Base-by-base conservation (phyloP, 257 asterid species). In the Forsythia suspensa region DNA sequence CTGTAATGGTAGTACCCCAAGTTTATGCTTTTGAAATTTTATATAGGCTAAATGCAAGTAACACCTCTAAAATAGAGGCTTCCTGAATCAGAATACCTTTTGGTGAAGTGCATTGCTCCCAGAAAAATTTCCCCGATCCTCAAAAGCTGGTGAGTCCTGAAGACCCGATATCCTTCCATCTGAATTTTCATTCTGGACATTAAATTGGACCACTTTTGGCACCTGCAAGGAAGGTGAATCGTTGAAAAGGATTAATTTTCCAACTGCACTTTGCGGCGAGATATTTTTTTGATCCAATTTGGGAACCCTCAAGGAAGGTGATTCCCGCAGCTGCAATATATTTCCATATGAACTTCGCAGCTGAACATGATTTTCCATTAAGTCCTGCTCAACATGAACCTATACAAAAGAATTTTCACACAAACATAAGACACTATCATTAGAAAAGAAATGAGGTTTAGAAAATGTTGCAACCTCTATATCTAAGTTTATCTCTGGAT, bases 381-480 rank as follows among this genome's bases (percentile, higher is more conserved):
- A 3, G 5, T 18, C 46, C 69, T 72, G 74, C 80, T 81, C 75
- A 10, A 86, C 84, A 79, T 82, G 82, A 77, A 89, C 88, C 94
- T 91, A 71, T 70, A 79, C 5, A 44, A 34, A 75, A 43, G 75
- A 71, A 59, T 67, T 46, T 69, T 55, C 66, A 37, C 18, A 18
- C 38, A 52, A 80, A 65, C 66, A n/a, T 63, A 51, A 44, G 9
- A 42, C 46, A 67, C 44, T 10, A 21, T 16, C 24, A 42, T 5
- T 40, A 48, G 52, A 42, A 41, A 18, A 68, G 73, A 52, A 70
- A 74, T 39, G 65, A 37, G 40, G 52, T 77, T 29, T 16, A 42
- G 66, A 70, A 71, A 51, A 42, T 15, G 38, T 46, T 59, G 66
- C 71, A 63, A 93, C 97, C 97, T 93, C 85, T 80, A 90, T 48